phyloP scores from a whole-genome alignment of 306 rosid species.

The Vigna reflexopilosa region DNA sequence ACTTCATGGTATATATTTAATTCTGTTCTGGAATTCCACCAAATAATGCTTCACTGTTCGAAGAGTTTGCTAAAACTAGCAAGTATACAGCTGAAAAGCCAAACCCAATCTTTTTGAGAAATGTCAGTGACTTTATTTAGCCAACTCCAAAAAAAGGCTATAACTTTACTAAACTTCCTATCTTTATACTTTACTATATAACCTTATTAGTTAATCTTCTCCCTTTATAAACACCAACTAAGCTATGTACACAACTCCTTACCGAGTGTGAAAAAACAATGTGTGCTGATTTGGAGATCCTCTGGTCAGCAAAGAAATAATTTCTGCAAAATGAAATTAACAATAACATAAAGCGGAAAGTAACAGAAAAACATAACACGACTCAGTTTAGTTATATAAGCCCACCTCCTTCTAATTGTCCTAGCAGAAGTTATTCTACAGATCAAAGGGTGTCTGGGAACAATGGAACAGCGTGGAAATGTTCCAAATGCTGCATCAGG shows the following conservation, averaged over 20 bases:
- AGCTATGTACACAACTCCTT: slow-evolving; percentile 36
- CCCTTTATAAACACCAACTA: slow-evolving; percentile 5
- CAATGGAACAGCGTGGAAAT: slow-evolving; percentile 45
- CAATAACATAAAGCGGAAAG: slow-evolving; percentile 21
- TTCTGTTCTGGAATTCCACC: slow-evolving; percentile 6
- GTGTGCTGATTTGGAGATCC: slow-evolving; percentile 51
- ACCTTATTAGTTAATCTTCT: slow-evolving; percentile 12
- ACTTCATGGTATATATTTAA: slow-evolving; percentile 8
- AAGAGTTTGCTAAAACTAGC: not conserved
- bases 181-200: not conserved
- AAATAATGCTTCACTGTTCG: not conserved
- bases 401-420: slow-evolving; percentile 45
- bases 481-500: slow-evolving; percentile 56
- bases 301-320: slow-evolving; percentile 40
- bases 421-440: slow-evolving; percentile 43
- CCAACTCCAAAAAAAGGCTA: slow-evolving; percentile 11
- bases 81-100: slow-evolving; percentile 1
- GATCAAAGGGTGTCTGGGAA: slow-evolving; percentile 41
- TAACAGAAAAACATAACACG: slow-evolving; percentile 29
- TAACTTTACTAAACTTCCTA: slow-evolving; percentile 27
- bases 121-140: not conserved
- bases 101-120: not conserved
- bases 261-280: slow-evolving; percentile 58
- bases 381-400: not conserved
- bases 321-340: slow-evolving; percentile 56